Evolutionary conservation across 495 filamentous ascomycete genomes (phyloP).

Genomic region (Hyaloscypha variabilis): DNA sequence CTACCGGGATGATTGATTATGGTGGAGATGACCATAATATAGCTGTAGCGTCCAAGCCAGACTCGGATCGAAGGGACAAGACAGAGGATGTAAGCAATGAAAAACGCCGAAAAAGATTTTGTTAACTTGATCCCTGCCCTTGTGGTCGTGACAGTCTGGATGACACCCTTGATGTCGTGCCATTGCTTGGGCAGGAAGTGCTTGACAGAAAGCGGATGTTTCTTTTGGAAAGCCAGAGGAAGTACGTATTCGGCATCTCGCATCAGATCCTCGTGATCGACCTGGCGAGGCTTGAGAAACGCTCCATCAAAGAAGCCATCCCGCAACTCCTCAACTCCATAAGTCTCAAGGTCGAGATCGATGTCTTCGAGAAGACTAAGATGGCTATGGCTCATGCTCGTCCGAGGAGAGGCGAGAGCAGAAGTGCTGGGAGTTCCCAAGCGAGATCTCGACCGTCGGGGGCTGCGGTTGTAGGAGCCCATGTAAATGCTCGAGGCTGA

Average conservation of each 20-base stretch:
- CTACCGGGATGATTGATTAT: slow-evolving; percentile 57
- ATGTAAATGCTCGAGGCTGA: slow-evolving; percentile 33
- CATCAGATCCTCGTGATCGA: slow-evolving; percentile 39
- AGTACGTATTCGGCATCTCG: slow-evolving; percentile 41
- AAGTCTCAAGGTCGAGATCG: slow-evolving; percentile 47
- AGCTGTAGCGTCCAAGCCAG: slow-evolving; percentile 54
- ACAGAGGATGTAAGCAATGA: slow-evolving; percentile 55
- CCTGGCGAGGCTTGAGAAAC: slow-evolving; percentile 49
- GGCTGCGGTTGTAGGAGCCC: slow-evolving; percentile 34
- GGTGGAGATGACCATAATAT: slow-evolving; percentile 54
- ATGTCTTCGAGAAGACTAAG: slow-evolving; percentile 40
- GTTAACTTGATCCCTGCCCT: slow-evolving; percentile 50
- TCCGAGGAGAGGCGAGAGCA: slow-evolving; percentile 32
- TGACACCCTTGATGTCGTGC: slow-evolving; percentile 39
- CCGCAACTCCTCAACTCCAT: slow-evolving; percentile 55
- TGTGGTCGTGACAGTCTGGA: slow-evolving; percentile 40
- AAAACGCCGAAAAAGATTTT: slow-evolving; percentile 56
- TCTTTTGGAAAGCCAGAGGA: slow-evolving; percentile 40
- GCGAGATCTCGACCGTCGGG: slow-evolving; percentile 17
- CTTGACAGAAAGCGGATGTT: slow-evolving; percentile 42
- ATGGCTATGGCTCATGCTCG: slow-evolving; percentile 37
- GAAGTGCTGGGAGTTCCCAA: slow-evolving; percentile 22
- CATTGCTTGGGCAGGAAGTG: slow-evolving; percentile 50
- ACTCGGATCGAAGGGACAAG: slow-evolving; percentile 45
- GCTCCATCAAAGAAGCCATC: slow-evolving; percentile 64